Evolutionary conservation across 176 grass and related monocot genomes (phyloP).

Genomic region (Hyparrhenia diplandra): DNA sequence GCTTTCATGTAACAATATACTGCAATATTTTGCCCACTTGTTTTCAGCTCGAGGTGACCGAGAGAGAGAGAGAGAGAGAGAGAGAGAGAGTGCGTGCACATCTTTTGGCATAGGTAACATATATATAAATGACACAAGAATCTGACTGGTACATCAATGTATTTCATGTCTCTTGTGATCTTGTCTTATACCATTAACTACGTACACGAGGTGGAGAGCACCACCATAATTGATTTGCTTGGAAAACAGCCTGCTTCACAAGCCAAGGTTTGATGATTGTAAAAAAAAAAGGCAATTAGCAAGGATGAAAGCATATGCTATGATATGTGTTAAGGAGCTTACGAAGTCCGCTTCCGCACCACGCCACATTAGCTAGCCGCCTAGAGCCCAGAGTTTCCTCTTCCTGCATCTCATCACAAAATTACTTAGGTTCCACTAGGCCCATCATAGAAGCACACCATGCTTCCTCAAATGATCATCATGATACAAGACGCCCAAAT

Average conservation of each 20-base stretch:
- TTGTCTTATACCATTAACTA: neutral
- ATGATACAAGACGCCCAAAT: slow-evolving; percentile 58
- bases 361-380: neutral
- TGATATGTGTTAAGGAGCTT: neutral
- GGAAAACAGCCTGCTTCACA: neutral
- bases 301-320: neutral
- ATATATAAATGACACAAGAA: neutral
- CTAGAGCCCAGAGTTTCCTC: neutral
- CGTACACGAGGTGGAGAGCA: neutral
- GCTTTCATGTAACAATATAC: neutral
- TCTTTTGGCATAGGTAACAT: neutral
- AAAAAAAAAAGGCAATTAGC: neutral
- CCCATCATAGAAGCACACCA: neutral
- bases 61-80: too few relatives aligned
- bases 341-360: neutral
- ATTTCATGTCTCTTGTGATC: too few relatives aligned
- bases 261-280: neutral
- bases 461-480: slow-evolving; percentile 13
- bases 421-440: neutral
- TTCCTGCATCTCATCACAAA: neutral
- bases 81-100: too few relatives aligned
- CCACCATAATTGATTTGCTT: neutral
- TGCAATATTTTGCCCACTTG: neutral
- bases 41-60: neutral
- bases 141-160: neutral